Conservation (phyloP, 225 moss, liverwort and hornwort species). For the Antitrichia curtipendula region DNA sequence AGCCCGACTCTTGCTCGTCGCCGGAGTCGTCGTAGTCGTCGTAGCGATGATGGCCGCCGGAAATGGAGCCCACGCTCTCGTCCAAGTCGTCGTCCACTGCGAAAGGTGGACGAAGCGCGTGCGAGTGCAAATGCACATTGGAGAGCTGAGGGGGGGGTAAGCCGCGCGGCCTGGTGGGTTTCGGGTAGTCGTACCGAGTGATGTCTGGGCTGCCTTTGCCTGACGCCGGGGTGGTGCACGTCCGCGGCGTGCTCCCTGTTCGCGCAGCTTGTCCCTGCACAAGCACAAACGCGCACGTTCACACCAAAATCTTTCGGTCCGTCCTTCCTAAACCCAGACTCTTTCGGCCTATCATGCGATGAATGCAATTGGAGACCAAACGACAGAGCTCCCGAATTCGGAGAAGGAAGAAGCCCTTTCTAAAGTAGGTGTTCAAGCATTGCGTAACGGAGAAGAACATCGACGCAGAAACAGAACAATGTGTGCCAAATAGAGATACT, state of each 20-base stretch:
- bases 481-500: not conserved
- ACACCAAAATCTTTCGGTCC: not conserved
- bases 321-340: not conserved
- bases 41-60: constrained; percentile 31
- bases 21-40: constrained; percentile 68
- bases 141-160: constrained; percentile 71
- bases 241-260: constrained; percentile 2
- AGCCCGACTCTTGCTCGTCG: constrained; percentile 54
- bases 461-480: not conserved
- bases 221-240: constrained; percentile 18
- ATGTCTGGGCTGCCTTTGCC: constrained; percentile 29
- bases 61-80: constrained; percentile 92
- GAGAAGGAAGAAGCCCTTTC: not conserved
- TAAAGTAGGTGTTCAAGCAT: not conserved
- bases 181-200: constrained; percentile 20
- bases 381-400: not conserved
- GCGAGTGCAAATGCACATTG: constrained; percentile 65
- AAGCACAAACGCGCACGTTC: not conserved
- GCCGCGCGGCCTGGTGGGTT: not conserved
- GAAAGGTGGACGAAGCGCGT: constrained; percentile 25
- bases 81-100: constrained; percentile 60
- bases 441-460: not conserved
- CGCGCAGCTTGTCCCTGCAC: constrained; percentile 19
- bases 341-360: not conserved
- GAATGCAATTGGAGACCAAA: not conserved